Conservation (phyloP, 2,329 filamentous ascomycete species). For the Sporothrix brunneoviolacea region DNA sequence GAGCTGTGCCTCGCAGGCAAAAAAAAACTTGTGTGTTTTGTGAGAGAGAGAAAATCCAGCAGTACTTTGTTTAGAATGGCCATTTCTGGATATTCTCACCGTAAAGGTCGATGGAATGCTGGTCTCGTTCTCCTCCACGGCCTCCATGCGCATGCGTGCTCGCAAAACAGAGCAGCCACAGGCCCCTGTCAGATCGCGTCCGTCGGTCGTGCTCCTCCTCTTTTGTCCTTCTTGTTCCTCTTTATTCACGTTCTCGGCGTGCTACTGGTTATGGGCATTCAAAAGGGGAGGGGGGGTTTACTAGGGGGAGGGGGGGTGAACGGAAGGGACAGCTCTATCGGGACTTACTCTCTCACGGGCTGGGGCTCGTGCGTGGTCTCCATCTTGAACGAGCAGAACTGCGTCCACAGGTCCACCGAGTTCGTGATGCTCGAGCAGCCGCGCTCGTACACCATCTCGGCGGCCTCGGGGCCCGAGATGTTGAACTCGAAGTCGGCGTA, state of each 20-base stretch:
- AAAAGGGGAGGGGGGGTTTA: constrained; percentile 34
- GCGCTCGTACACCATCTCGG: constrained; percentile 95
- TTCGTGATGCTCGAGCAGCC: constrained; percentile 88
- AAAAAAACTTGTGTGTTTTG: constrained; percentile 27
- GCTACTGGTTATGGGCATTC: constrained; percentile 46
- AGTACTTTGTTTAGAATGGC: constrained; percentile 29
- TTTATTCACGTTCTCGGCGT: constrained; percentile 31
- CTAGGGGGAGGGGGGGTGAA: background rate
- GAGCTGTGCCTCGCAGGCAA: constrained; percentile 1
- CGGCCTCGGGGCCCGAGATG: constrained; percentile 91
- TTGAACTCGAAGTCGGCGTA: constrained; percentile 97
- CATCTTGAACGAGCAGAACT: constrained; percentile 97
- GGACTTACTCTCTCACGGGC: constrained; percentile 99
- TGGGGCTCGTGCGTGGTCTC: constrained; percentile 93
- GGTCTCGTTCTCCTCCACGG: background rate
- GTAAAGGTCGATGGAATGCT: constrained; percentile 27
- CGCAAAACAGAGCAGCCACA: too few relatives aligned
- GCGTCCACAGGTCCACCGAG: constrained; percentile 94
- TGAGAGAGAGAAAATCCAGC: constrained; percentile 57
- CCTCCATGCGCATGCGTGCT: background rate
- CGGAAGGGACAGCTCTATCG: constrained; percentile 17
- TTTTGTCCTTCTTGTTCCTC: background rate
- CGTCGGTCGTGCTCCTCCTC: background rate
- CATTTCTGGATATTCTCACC: constrained; percentile 63
- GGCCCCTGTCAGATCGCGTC: background rate